Conservation (phyloP, 2,329 filamentous ascomycete genomes). For the Aureobasidium sp. region DNA sequence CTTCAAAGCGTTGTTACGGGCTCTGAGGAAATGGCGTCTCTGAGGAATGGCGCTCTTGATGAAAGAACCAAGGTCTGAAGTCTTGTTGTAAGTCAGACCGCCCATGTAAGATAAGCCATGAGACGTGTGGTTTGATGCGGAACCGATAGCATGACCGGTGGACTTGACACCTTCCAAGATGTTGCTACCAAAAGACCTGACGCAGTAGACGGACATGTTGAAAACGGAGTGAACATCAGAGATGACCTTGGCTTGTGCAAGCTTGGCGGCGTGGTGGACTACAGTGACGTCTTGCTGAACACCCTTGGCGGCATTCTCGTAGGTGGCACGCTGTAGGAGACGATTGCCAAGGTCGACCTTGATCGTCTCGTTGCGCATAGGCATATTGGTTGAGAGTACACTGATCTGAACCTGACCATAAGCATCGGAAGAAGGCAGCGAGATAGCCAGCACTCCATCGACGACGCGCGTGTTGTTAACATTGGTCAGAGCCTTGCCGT, state of each 20-base stretch:
- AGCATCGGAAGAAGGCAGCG: conserved; percentile 6
- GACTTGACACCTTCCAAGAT: background rate
- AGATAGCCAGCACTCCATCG: conserved; percentile 3
- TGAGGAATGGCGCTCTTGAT: conserved; percentile 8
- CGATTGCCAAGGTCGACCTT: conserved; percentile 16
- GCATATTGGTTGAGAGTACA: background rate
- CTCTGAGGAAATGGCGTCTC: conserved; percentile 5
- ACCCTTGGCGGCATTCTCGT: conserved; percentile 13
- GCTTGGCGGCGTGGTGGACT: conserved; percentile 9
- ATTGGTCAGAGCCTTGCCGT: background rate
- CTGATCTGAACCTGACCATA: conserved; percentile 11
- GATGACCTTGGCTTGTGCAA: conserved; percentile 7
- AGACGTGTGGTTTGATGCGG: background rate
- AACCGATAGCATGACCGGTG: background rate
- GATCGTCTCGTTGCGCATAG: conserved; percentile 9
- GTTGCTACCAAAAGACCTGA: background rate
- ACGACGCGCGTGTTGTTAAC: conserved; percentile 10
- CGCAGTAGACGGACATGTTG: conserved; percentile 1
- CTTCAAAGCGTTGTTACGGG: conserved; percentile 14
- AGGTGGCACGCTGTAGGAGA: conserved; percentile 15
- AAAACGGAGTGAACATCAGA: conserved; percentile 9
- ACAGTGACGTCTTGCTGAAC: conserved; percentile 14
- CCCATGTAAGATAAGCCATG: background rate
- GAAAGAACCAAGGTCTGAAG: conserved; percentile 2
- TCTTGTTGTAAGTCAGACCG: conserved; percentile 8